Base-by-base conservation (phyloP, 2,329 filamentous ascomycete species). In the Exophiala viscosa region DNA sequence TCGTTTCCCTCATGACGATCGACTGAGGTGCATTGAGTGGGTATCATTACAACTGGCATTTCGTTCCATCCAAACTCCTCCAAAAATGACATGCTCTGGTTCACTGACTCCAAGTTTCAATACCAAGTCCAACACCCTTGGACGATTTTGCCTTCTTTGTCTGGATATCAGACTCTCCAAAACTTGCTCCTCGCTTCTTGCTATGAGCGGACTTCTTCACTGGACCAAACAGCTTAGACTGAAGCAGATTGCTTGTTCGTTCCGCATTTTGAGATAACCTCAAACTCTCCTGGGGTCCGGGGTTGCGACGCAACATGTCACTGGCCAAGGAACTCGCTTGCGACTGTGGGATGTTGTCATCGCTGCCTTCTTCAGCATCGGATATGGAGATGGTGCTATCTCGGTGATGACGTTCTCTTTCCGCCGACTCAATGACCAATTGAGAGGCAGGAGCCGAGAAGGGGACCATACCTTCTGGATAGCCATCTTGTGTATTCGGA, bases 311-410 rank as follows among this genome's bases (percentile, higher is more conserved):
- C 57, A 89, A 77, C 83, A 92, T 84, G 60, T 83, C 84, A 2
- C 85, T 84, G 1, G 90, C 89, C 40, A 84, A 83, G 58, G 88
- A 86, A 63, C 86, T 91, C 7, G 89, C 88, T 64, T 88, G 87
- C 52, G 86, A 90, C 63, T 86, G 86, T 32, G 77, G 80, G 0
- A 90, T 71, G 39, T 86, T 83, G 58, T 87, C 81, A 36, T 87
- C 84, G 46, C 77, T 80, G 9, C 81, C 77, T 39, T 73, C 69
- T 44, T 79, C 76, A 6, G 67, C 66, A 39, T 82, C 80, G 1
- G 79, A 80, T 15, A 82, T 85, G 1, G 89, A 93, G 44, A 93
- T 90, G 1, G 89, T 95, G 72, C 88, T 92, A 68, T 95, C 90
- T 54, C 88, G 83, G 68, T 89, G 90, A 69, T 84, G 83, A 9